A percentile compares a stretch with the other conserved stretches of the same genome.
Conservation (phyloP, 2,329 filamentous ascomycete species). For the Diplocarpon rosae region DNA sequence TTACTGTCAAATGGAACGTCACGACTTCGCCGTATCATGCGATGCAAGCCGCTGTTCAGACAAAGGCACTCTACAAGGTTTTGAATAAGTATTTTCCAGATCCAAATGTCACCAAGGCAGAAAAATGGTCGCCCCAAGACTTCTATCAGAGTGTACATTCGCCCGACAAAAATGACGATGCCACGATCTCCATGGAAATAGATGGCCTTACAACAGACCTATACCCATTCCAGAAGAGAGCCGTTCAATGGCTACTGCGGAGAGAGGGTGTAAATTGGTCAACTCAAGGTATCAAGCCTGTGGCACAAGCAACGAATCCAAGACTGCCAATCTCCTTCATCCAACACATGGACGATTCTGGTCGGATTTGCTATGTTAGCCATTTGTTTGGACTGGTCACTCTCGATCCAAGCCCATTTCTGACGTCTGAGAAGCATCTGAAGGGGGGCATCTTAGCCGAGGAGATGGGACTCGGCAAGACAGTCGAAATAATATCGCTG, state of each 20-base stretch:
- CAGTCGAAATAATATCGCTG: constrained; percentile 61
- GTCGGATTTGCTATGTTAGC: constrained; percentile 43
- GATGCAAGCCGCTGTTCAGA: constrained; percentile 9
- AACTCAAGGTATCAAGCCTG: constrained; percentile 6
- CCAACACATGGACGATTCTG: constrained; percentile 34
- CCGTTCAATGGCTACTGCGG: constrained; percentile 57
- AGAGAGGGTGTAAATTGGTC: constrained; percentile 51
- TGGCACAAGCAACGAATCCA: not conserved
- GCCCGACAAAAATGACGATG: constrained; percentile 36
- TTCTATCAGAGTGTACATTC: constrained; percentile 64
- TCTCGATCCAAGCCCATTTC: constrained; percentile 36
- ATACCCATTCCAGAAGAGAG: constrained; percentile 62
- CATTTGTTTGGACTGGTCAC: constrained; percentile 50
- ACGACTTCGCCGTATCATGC: constrained; percentile 19
- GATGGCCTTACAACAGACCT: constrained; percentile 39
- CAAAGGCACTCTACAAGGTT: constrained; percentile 18
- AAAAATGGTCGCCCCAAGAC: constrained; percentile 37
- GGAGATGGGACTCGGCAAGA: constrained; percentile 79
- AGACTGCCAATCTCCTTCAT: constrained; percentile 33
- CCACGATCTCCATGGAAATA: constrained; percentile 32
- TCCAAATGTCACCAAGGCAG: constrained; percentile 7
- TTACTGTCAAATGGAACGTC: constrained; percentile 25
- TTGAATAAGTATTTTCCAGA: constrained; percentile 23
- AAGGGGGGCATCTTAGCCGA: constrained; percentile 50
- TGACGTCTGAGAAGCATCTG: constrained; percentile 31